phyloP scores from a whole-genome alignment of 2,329 filamentous ascomycete species.

The Aspergillus chevalieri region DNA sequence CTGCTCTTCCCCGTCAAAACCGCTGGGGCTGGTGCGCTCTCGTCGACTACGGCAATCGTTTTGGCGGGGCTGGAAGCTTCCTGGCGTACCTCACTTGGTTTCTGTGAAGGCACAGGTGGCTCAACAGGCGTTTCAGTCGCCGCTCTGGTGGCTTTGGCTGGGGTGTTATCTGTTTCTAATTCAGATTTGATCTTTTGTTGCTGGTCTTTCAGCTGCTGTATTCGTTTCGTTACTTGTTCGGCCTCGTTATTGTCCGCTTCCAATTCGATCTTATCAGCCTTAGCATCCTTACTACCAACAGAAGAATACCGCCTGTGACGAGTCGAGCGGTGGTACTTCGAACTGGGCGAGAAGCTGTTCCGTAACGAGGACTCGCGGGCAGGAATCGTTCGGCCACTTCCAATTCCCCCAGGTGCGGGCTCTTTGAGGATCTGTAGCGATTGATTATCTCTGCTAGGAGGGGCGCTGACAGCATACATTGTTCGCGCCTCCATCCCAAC shows the following conservation, averaged over 20 bases:
- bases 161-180: conserved; percentile 35
- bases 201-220: conserved; percentile 53
- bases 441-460: conserved; percentile 31
- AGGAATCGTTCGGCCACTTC: conserved; percentile 55
- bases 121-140: conserved; percentile 8
- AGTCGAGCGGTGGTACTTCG: conserved; percentile 49
- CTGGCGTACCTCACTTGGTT: conserved; percentile 7
- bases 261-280: conserved; percentile 33
- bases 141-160: conserved; percentile 17
- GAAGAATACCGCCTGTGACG: conserved; percentile 37
- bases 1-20: conserved; percentile 55
- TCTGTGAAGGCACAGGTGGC: conserved; percentile 11
- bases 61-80: background rate
- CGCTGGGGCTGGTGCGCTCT: conserved; percentile 64
- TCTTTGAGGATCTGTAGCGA: conserved; percentile 23
- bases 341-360: conserved; percentile 47
- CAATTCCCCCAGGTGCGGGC: conserved; percentile 30
- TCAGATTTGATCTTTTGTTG: conserved; percentile 50
- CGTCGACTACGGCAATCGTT: conserved; percentile 33
- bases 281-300: conserved; percentile 33
- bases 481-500: conserved; percentile 14
- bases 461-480: conserved; percentile 14
- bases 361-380: conserved; percentile 62
- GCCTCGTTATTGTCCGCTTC: conserved; percentile 40
- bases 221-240: conserved; percentile 52